Percentiles rank a stretch among this genome's conserved stretches.
Conservation (phyloP, 2,329 filamentous ascomycete genomes). For the Simplicillium aogashimaense region DNA sequence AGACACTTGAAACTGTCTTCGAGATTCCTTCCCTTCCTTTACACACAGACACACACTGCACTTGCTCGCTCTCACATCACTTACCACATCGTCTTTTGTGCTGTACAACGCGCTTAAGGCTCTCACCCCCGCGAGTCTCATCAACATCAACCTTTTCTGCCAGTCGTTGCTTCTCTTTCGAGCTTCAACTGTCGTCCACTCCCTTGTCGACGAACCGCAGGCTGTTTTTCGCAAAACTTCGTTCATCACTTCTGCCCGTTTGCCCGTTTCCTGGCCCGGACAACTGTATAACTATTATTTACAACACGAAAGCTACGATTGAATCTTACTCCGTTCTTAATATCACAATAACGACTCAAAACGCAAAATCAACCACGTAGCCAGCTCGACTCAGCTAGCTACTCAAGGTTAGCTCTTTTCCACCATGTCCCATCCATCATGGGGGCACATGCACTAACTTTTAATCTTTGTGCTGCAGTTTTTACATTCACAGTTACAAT, state of each 20-base stretch:
- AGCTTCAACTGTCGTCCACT: too few relatives aligned
- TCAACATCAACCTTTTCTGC: constrained; percentile 14
- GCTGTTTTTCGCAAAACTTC: neutral
- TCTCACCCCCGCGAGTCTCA: too few relatives aligned
- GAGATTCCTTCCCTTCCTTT: constrained; percentile 36
- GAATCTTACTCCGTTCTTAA: constrained; percentile 4
- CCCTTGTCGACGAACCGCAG: too few relatives aligned
- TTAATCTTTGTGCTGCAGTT: too few relatives aligned
- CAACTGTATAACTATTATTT: neutral
- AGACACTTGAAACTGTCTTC: constrained; percentile 4
- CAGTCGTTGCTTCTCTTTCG: constrained; percentile 14
- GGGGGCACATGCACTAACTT: too few relatives aligned
- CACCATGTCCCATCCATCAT: too few relatives aligned
- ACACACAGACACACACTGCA: constrained; percentile 7
- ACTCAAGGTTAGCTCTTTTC: too few relatives aligned
- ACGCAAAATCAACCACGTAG: constrained; percentile 5
- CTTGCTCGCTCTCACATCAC: neutral
- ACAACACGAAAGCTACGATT: neutral
- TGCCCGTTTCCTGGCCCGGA: neutral
- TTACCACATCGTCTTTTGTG: constrained; percentile 12
- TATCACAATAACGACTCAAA: constrained; percentile 7
- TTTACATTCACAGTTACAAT: constrained; percentile 33
- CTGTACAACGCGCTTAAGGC: constrained; percentile 1
- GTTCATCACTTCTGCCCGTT: neutral
- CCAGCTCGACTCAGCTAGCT: constrained; percentile 9